Conservation (phyloP, 1,139 yeast genomes). For the Suhomyces atakaporum region DNA sequence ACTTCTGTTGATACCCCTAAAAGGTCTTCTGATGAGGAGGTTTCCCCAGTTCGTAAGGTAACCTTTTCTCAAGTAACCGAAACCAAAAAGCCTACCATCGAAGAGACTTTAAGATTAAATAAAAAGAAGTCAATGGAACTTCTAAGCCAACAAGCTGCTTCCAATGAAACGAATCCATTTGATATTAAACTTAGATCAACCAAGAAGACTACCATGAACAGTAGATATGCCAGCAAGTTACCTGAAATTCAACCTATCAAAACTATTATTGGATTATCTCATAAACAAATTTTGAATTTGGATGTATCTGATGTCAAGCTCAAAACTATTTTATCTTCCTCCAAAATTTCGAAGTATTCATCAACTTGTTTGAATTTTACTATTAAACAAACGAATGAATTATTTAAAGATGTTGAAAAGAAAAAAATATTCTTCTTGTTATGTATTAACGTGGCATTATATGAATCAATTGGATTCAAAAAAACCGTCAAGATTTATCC, state of each 20-base stretch:
- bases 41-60: constrained; percentile 11
- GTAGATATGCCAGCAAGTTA: constrained; percentile 33
- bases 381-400: constrained; percentile 27
- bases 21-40: constrained; percentile 8
- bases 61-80: constrained; percentile 7
- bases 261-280: constrained; percentile 45
- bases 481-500: constrained; percentile 30
- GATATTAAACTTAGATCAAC: constrained; percentile 35
- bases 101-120: constrained; percentile 18
- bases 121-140: constrained; percentile 19
- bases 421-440: constrained; percentile 32
- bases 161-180: constrained; percentile 24
- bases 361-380: constrained; percentile 32
- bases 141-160: constrained; percentile 11
- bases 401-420: constrained; percentile 30
- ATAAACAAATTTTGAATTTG: constrained; percentile 38
- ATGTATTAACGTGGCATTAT: constrained; percentile 42
- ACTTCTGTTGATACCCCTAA: constrained; percentile 6
- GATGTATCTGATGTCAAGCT: constrained; percentile 42
- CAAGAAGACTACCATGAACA: constrained; percentile 30
- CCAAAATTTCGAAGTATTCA: constrained; percentile 36
- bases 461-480: constrained; percentile 41
- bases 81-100: constrained; percentile 14
- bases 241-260: constrained; percentile 40
- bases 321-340: constrained; percentile 38